Evolutionary conservation across 192 early-diverging fungal species (phyloP).

Genomic region (Gigaspora rosea): DNA sequence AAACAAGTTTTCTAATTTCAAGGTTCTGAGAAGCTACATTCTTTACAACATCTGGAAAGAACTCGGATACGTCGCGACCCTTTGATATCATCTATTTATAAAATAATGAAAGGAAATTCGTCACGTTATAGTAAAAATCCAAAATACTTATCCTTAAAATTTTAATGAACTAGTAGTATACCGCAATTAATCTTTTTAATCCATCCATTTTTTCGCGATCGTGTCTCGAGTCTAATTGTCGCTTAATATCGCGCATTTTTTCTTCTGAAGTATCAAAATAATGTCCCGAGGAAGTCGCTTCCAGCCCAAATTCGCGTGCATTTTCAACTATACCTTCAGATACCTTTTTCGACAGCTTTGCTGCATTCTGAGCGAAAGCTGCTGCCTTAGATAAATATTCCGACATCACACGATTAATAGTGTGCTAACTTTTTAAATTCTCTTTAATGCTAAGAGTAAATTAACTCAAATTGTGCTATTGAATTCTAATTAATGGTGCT

Average conservation of each 20-base stretch:
- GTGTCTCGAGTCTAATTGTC: slow-evolving; percentile 76
- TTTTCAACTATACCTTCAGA: slow-evolving; percentile 87
- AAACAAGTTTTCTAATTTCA: slow-evolving; percentile 92
- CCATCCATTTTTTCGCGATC: slow-evolving; percentile 93
- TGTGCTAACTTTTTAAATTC: too few relatives aligned
- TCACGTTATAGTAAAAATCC: too few relatives aligned
- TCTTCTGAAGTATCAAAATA: slow-evolving; percentile 93
- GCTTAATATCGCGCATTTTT: slow-evolving; percentile 72
- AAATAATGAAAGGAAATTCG: too few relatives aligned
- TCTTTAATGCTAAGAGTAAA: too few relatives aligned
- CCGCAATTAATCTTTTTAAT: slow-evolving; percentile 88
- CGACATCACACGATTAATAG: background rate
- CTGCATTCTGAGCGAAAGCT: slow-evolving; percentile 56
- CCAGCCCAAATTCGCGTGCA: slow-evolving; percentile 83
- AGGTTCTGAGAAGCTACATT: slow-evolving; percentile 91
- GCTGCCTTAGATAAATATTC: slow-evolving; percentile 33
- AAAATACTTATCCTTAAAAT: too few relatives aligned
- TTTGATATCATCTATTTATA: slow-evolving; percentile 76
- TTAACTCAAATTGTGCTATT: too few relatives aligned
- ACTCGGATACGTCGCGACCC: slow-evolving; percentile 86
- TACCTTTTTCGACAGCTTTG: slow-evolving; percentile 75
- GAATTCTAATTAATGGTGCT: too few relatives aligned
- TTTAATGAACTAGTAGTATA: slow-evolving; percentile 36
- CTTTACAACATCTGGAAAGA: slow-evolving; percentile 95
- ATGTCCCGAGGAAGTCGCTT: slow-evolving; percentile 65